These are phyloP conservation scores for Plasmodium gallinaceum DNA, from an alignment of 169 alveolate genomes.

Conservation along the genomic window DNA sequence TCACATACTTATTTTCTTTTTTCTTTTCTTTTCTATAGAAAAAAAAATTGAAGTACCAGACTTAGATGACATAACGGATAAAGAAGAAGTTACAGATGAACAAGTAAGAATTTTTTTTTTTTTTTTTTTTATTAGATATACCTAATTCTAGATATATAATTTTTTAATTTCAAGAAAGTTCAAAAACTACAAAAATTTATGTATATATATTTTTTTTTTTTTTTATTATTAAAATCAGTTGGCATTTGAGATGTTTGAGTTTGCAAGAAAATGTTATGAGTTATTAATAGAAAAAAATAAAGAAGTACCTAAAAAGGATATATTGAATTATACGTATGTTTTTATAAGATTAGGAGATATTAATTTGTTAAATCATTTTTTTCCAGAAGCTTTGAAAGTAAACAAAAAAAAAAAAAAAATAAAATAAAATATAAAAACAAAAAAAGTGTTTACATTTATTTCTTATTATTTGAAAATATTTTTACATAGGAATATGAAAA, in stretches of 20 bases:
- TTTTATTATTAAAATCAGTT: conserved; percentile 13
- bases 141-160: too few species aligned
- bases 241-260: conserved; percentile 73
- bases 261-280: conserved; percentile 69
- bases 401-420: background rate
- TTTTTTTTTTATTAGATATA: background rate
- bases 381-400: conserved; percentile 43
- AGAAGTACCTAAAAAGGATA: conserved; percentile 55
- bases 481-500: conserved; percentile 47
- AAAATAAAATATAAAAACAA: background rate
- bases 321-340: conserved; percentile 47
- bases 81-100: conserved; percentile 70
- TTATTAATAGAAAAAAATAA: conserved; percentile 27
- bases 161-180: too few species aligned
- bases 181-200: too few species aligned
- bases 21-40: conserved; percentile 23
- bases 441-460: background rate
- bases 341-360: conserved; percentile 65
- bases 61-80: conserved; percentile 21
- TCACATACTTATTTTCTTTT: background rate
- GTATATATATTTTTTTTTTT: background rate
- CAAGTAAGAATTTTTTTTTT: conserved; percentile 17
- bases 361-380: conserved; percentile 52
- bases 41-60: conserved; percentile 61
- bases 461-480: background rate